Percentiles rank a stretch among this genome's conserved stretches.
Conservation (phyloP, 1,284 basidiomycete genomes). For the Fomitopsis palustris region DNA sequence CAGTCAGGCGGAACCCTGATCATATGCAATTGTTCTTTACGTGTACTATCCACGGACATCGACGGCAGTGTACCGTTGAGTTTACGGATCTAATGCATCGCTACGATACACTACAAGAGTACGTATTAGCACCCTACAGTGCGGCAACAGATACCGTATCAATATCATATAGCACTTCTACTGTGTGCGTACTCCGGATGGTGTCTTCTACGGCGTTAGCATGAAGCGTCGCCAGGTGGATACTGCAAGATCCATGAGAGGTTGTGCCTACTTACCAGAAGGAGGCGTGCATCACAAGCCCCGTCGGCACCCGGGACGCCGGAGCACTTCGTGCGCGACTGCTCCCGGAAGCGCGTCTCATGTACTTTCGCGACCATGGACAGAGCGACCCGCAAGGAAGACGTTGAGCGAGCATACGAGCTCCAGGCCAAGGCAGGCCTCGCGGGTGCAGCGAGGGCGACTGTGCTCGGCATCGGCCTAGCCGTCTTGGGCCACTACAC, state of each 20-base stretch:
- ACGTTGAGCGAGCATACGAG: constrained; percentile 26
- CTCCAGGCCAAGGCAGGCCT: constrained; percentile 21
- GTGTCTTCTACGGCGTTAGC: background rate
- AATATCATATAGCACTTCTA: background rate
- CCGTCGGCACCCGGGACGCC: background rate
- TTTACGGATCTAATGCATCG: background rate
- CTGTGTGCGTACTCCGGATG: background rate
- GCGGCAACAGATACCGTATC: background rate
- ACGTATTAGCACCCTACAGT: background rate
- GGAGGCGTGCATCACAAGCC: background rate
- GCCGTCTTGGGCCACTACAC: constrained; percentile 67
- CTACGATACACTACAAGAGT: background rate
- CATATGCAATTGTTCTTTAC: background rate
- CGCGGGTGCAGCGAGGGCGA: constrained; percentile 57
- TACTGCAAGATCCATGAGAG: background rate
- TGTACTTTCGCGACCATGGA: constrained; percentile 16
- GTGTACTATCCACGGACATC: background rate
- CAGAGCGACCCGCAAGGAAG: constrained; percentile 21
- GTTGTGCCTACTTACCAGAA: background rate
- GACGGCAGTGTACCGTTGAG: background rate
- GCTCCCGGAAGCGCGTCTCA: background rate
- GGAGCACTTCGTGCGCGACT: background rate
- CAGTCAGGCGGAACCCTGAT: background rate
- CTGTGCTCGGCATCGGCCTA: constrained; percentile 54
- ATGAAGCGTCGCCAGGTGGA: background rate